Evolutionary conservation across 2,329 filamentous ascomycete genomes (phyloP), one percentile per base, ranked within the genome.

Genomic region (Thelonectria discophora): DNA sequence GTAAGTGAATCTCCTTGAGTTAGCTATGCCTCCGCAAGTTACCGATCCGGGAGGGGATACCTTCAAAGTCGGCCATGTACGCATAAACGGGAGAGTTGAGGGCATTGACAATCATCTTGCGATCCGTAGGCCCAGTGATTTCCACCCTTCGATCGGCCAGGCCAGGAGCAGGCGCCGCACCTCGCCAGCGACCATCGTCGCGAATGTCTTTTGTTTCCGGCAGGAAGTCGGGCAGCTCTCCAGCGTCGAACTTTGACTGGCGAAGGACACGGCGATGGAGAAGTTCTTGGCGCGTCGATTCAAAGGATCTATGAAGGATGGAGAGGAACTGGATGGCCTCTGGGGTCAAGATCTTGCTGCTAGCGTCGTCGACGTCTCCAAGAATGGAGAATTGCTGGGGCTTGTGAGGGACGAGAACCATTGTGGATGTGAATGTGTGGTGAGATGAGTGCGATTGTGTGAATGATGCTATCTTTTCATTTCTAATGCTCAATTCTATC

Each of bases 41-140:
- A 48, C 9, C 1, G 32, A 21, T 3, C 12, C 5, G 18, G 3
- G 17, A 7, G 30, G 34, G 43, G 77, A 72, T 78, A 95, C 94
- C 94, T 81, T 98, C 94, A 70, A 99, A 97, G 80, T 99, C 94
- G 48, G 94, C 95, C 94, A 99, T 99, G 75, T 98, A 99, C 58
- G 94, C 97, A 90, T 91, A 98, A 18, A 98, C 95, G 74, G 98
- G 87, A 45, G 94, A 90, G 80, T 98, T 99, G 76, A 98, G 76
- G 8, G 94, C 94, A 78, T 99, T 99, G 65, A 98, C 92, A 48
- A 98, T 93, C 94, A 99, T 99, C 86, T 98, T 99, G 69, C 94
- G 87, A 80, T 98, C 94, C 5, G 94, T 97, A 1, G 94, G 94
- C 7, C 94, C 94, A 6, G 94, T 99, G 74, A 98, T 99, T 83